Percentiles rank a stretch among this genome's conserved stretches.
These are phyloP conservation scores for Metarhizium rileyi DNA, from an alignment of 2,329 filamentous ascomycete species.

Conservation along the genomic window DNA sequence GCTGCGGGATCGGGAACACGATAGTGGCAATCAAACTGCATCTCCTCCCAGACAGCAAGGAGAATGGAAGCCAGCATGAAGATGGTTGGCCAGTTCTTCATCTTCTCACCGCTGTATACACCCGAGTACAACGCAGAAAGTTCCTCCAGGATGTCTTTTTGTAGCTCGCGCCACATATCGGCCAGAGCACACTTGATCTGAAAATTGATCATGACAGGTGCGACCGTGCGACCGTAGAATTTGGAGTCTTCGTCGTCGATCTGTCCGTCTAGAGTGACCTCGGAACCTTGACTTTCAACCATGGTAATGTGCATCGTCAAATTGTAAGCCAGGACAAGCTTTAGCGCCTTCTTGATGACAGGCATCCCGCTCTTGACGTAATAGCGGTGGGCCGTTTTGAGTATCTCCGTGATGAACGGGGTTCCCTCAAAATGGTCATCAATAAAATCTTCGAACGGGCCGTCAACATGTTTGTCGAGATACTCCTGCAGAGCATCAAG, in stretches of 20 bases:
- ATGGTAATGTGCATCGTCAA: slow-evolving; percentile 90
- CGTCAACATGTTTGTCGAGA: slow-evolving; percentile 88
- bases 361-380: slow-evolving; percentile 81
- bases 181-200: slow-evolving; percentile 96
- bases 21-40: slow-evolving; percentile 98
- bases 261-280: slow-evolving; percentile 67
- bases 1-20: slow-evolving; percentile 74
- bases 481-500: slow-evolving; percentile 77
- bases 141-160: slow-evolving; percentile 93
- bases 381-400: slow-evolving; percentile 92
- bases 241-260: slow-evolving; percentile 81
- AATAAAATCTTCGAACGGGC: slow-evolving; percentile 84
- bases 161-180: slow-evolving; percentile 95
- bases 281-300: slow-evolving; percentile 79
- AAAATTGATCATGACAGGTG: slow-evolving; percentile 99
- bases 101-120: slow-evolving; percentile 91
- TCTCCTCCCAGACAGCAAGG: slow-evolving; percentile 93
- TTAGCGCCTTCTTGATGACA: slow-evolving; percentile 89
- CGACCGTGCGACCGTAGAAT: slow-evolving; percentile 81
- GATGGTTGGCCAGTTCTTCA: slow-evolving; percentile 98
- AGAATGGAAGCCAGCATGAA: slow-evolving; percentile 94
- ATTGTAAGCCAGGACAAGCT: slow-evolving; percentile 92
- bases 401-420: slow-evolving; percentile 86
- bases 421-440: slow-evolving; percentile 96
- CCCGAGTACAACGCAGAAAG: slow-evolving; percentile 90